Percentiles rank a stretch among this genome's conserved stretches.
Evolutionary conservation across 1,139 yeast species (phyloP).

Genomic region (Blastobotrys malaysiensis): DNA sequence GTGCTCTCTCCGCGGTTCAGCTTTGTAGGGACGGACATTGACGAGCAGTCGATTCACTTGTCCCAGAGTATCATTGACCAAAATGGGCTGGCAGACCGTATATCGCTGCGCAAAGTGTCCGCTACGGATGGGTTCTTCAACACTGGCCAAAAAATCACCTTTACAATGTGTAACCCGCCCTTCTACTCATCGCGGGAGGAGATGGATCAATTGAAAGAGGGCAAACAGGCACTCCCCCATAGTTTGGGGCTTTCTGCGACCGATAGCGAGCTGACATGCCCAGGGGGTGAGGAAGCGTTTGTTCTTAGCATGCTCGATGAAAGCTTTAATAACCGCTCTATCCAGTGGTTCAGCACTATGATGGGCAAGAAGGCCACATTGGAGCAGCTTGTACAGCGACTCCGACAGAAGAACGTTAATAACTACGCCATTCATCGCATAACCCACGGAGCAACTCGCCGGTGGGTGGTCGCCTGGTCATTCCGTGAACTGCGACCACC

Average conservation of each 20-base stretch:
- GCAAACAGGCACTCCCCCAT: slow-evolving; percentile 15
- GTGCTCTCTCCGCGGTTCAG: slow-evolving; percentile 16
- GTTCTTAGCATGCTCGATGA: slow-evolving; percentile 32
- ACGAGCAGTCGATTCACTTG: slow-evolving; percentile 26
- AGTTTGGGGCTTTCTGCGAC: slow-evolving; percentile 26
- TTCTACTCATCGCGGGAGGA: slow-evolving; percentile 37
- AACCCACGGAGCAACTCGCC: slow-evolving; percentile 29
- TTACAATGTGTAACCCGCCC: slow-evolving; percentile 45
- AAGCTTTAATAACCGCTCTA: slow-evolving; percentile 20
- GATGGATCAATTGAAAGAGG: slow-evolving; percentile 21
- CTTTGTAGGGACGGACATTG: slow-evolving; percentile 39
- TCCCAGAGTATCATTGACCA: slow-evolving; percentile 24
- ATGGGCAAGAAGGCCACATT: slow-evolving; percentile 36
- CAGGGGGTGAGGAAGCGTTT: slow-evolving; percentile 42
- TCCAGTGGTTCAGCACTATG: slow-evolving; percentile 38
- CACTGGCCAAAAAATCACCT: slow-evolving; percentile 19
- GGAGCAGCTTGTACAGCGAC: slow-evolving; percentile 19
- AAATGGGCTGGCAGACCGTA: slow-evolving; percentile 20
- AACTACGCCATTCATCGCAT: slow-evolving; percentile 33
- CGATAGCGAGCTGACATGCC: slow-evolving; percentile 35
- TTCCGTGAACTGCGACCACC: slow-evolving; percentile 17
- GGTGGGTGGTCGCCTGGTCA: slow-evolving; percentile 44
- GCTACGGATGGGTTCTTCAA: slow-evolving; percentile 9
- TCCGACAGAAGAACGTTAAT: slow-evolving; percentile 19
- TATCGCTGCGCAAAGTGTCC: slow-evolving; percentile 7